Percentiles rank a stretch among this genome's conserved stretches.
phyloP scores from a whole-genome alignment of 1,284 basidiomycete species.

The Xanthoconium separans region DNA sequence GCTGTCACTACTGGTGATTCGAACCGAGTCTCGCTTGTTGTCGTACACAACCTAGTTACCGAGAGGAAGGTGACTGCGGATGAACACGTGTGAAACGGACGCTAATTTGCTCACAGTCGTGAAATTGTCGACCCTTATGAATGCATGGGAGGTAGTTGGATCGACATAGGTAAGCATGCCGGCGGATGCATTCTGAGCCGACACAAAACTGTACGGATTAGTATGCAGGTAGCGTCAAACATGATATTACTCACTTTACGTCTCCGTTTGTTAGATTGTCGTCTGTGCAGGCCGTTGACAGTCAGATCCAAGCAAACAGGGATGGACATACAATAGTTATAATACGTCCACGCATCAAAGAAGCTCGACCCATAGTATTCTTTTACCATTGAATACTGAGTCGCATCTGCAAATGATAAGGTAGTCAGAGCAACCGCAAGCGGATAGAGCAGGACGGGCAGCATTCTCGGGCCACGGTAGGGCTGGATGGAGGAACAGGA shows the following conservation, averaged over 20 bases:
- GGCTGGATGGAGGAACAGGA: background rate
- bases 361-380: slow-evolving; percentile 52
- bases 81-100: slow-evolving; percentile 1
- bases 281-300: slow-evolving; percentile 36
- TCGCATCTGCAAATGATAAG: slow-evolving; percentile 17
- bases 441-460: slow-evolving; percentile 6
- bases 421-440: slow-evolving; percentile 9
- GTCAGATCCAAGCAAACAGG: background rate
- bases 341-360: slow-evolving; percentile 58
- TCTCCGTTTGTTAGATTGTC: slow-evolving; percentile 76
- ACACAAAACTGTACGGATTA: slow-evolving; percentile 48
- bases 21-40: slow-evolving; percentile 69
- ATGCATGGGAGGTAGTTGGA: slow-evolving; percentile 55
- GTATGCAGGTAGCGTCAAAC: background rate
- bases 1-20: slow-evolving; percentile 57
- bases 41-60: slow-evolving; percentile 42
- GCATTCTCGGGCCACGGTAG: slow-evolving; percentile 9
- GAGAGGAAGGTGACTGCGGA: background rate
- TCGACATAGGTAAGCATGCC: slow-evolving; percentile 62
- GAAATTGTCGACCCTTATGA: slow-evolving; percentile 73
- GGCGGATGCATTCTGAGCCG: slow-evolving; percentile 45
- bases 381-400: slow-evolving; percentile 43
- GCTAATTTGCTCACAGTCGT: slow-evolving; percentile 39
- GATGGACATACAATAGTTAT: slow-evolving; percentile 43
- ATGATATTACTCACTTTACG: slow-evolving; percentile 41